phyloP scores from a whole-genome alignment of 768 basidiomycete species.

The Russula abietina region DNA sequence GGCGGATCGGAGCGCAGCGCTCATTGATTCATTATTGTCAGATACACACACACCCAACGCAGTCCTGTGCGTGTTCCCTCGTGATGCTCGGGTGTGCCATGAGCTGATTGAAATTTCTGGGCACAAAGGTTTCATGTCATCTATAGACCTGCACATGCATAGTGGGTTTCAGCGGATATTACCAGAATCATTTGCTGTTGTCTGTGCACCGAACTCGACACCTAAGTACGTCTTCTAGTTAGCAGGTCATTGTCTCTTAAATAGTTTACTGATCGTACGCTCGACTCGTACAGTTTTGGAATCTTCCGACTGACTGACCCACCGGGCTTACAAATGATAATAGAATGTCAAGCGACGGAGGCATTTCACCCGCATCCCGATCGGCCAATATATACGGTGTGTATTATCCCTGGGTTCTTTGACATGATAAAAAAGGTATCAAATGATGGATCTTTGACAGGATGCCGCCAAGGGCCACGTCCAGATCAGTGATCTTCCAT shows the following conservation, averaged over 20 bases:
- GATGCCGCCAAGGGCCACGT: slow-evolving; percentile 86
- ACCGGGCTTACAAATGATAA: slow-evolving; percentile 67
- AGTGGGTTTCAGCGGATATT: slow-evolving; percentile 85
- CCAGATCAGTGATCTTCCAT: slow-evolving; percentile 58
- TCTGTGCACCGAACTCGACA: slow-evolving; percentile 75
- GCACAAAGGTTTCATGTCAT: slow-evolving; percentile 79
- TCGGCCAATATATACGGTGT: slow-evolving; percentile 77
- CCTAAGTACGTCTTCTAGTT: slow-evolving; percentile 50
- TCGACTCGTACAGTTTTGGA: slow-evolving; percentile 51
- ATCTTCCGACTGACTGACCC: slow-evolving; percentile 89
- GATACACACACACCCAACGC: slow-evolving; percentile 92
- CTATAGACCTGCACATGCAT: slow-evolving; percentile 88
- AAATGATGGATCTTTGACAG: slow-evolving; percentile 32
- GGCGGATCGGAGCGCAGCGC: background rate
- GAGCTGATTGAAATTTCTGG: slow-evolving; percentile 9
- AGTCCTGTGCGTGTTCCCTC: slow-evolving; percentile 54
- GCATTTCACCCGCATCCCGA: slow-evolving; percentile 86
- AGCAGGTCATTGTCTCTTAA: background rate
- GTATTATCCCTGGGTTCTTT: slow-evolving; percentile 30
- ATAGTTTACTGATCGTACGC: background rate
- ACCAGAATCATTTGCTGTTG: slow-evolving; percentile 88
- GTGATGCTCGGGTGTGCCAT: background rate
- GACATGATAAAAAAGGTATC: background rate
- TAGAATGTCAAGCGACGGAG: slow-evolving; percentile 60
- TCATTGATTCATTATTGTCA: slow-evolving; percentile 30